Base-by-base conservation (phyloP, 1,139 yeast species). In the Wickerhamiella infanticola region DNA sequence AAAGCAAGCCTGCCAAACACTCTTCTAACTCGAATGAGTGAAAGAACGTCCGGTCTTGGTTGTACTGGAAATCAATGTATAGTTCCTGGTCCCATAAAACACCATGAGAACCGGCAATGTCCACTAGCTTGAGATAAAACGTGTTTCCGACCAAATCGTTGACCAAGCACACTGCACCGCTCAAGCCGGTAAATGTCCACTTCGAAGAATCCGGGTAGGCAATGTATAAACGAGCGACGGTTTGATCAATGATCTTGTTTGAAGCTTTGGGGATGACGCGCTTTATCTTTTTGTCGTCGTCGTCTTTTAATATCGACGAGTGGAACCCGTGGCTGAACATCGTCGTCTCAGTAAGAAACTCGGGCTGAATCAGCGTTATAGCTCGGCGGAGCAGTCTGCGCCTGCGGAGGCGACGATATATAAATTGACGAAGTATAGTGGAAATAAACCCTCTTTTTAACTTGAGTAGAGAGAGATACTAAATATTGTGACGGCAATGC, bases 41-140 rank as follows among this genome's bases (percentile, higher is more conserved):
- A 70, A 90, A 90, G 64, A 84, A 90, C 44, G 94, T 79, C 26
- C 98, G 74, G 61, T 90, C 98, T 63, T 90, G 97, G 60, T 82
- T 75, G 63, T 90, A 90, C 53, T 79, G 81, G 61, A 90, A 86
- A 56, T 83, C 81, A 7, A 85, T 79, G 59, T 84, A 90, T 43
- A 90, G 64, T 62, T 90, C 98, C 62, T 90, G 98, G 62, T 90
- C 98, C 98, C 98, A 90, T 0, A 90, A 54, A 1, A 90, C 94
- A 23, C 97, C 97, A 39, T 83, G 69, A 51, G 76, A 75, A 8
- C 94, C 94, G 39, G 69, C 51, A 33, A 90, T 76, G 58, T 90
- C 98, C 8, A 90, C 94, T 48, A 90, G 61, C 61, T 90, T 90
- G 45, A 90, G 69, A 62, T 86, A 90, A 60, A 82, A 88, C 0